These are phyloP conservation scores for Lentinula boryana DNA, from an alignment of 768 basidiomycete species.

Conservation along the genomic window DNA sequence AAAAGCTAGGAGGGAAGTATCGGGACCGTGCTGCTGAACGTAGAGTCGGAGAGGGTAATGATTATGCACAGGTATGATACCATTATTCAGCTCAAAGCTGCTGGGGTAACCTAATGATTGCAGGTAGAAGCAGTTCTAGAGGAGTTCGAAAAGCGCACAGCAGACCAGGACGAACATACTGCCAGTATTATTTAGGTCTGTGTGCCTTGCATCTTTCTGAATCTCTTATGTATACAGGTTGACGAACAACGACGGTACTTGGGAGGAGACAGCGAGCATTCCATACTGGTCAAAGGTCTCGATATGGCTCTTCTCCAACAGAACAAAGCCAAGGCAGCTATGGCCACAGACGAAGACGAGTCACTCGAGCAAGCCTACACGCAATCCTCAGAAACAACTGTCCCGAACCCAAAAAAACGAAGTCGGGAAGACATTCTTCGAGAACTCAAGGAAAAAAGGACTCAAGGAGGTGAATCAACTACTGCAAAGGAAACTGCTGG, in stretches of 20 bases:
- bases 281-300: constrained; percentile 85
- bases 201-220: background rate
- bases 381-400: constrained; percentile 28
- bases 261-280: constrained; percentile 81
- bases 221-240: constrained; percentile 33
- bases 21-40: constrained; percentile 76
- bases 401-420: constrained; percentile 54
- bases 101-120: background rate
- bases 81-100: background rate
- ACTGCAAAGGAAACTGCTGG: constrained; percentile 17
- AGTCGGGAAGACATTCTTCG: constrained; percentile 73
- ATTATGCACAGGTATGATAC: constrained; percentile 60
- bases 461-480: constrained; percentile 17
- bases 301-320: constrained; percentile 85
- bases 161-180: constrained; percentile 48
- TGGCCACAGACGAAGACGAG: constrained; percentile 69
- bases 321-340: constrained; percentile 60
- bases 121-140: constrained; percentile 78
- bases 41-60: constrained; percentile 56
- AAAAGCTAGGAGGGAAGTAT: constrained; percentile 53
- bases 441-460: constrained; percentile 63
- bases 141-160: constrained; percentile 68
- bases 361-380: constrained; percentile 71
- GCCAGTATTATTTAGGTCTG: constrained; percentile 25
- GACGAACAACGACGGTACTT: constrained; percentile 73